Base-by-base conservation (phyloP, 768 basidiomycete genomes). In the Rhodotorula graminis region DNA sequence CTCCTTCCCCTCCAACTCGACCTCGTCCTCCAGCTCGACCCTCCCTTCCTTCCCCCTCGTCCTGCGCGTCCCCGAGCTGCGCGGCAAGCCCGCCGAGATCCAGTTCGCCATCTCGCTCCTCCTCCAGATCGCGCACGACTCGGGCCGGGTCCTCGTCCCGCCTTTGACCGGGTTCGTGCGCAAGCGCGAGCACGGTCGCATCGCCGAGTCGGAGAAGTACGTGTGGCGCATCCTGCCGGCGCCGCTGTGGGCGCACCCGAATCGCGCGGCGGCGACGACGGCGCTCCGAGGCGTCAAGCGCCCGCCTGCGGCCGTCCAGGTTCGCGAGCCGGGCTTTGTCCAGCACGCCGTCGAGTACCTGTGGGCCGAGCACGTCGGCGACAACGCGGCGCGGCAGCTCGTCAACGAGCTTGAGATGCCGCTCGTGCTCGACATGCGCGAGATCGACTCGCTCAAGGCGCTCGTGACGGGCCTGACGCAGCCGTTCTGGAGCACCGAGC, bases 401-500 rank as follows among this genome's bases (percentile, higher is more conserved):
- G 62, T 50, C 46, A 29, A 5, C 23, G 68, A 69, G 46, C 60
- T 69, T 21, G 7, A 8, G 40, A 63, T 61, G 40, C 37, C 69
- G 50, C 50, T 70, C n/a, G 29, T 21, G 37, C 60, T 70, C 42
- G 69, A 70, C 63, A 25, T 64, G 8, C 19, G 52, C 25, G 46
- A 59, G 31, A 4, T 64, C 12, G 9, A 7, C 23, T 19, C 9
- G 10, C 49, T 65, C 37, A 29, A 61, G 50, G 49, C 58, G 12
- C n/a, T 65, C 21, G n/a, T 65, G 27, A 37, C 44, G 15, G n/a
- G 58, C 15, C 12, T 70, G 40, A 65, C 37, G 15, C 27, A 58
- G 18, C 69, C 69, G 5, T 70, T 70, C 31, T 70, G 58, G 58
- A 44, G 37, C 8, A 70, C 69, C 6, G 59, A 64, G 57, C 33